These are phyloP conservation scores for Ophiostoma sp. DNA, from an alignment of 2,329 filamentous ascomycete genomes.

Conservation along the genomic window DNA sequence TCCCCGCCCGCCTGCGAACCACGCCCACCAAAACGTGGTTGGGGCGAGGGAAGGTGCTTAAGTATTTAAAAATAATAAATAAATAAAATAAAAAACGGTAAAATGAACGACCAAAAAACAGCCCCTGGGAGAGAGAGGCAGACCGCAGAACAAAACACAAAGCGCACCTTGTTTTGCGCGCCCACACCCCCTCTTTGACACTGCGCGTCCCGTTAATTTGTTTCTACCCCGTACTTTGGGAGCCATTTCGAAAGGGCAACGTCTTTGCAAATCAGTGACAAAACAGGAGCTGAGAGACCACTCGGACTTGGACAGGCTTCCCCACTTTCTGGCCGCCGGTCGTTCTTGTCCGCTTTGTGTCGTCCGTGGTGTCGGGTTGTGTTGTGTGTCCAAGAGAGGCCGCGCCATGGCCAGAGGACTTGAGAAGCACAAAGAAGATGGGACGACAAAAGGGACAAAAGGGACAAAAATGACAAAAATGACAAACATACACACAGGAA, in stretches of 20 bases:
- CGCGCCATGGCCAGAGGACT: neutral
- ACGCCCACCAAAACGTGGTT: slow-evolving; percentile 9
- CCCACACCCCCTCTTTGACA: neutral
- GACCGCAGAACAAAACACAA: neutral
- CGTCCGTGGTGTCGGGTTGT: slow-evolving; percentile 18
- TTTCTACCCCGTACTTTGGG: slow-evolving; percentile 3
- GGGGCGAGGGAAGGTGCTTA: slow-evolving; percentile 1
- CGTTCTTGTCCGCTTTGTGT: slow-evolving; percentile 13
- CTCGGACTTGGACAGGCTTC: neutral
- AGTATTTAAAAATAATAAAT: neutral
- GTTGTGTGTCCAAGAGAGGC: neutral
- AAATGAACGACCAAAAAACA: neutral
- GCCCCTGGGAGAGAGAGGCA: neutral
- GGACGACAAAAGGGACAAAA: slow-evolving; percentile 13
- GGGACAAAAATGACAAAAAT: neutral
- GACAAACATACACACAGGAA: neutral
- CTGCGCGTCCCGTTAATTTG: neutral
- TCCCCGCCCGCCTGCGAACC: slow-evolving; percentile 9
- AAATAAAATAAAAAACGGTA: neutral
- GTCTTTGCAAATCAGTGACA: neutral
- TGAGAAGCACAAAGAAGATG: neutral
- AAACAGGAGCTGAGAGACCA: neutral
- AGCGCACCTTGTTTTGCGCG: neutral
- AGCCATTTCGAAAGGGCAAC: neutral
- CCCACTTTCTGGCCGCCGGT: neutral